Conservation (phyloP, 345 rosid genomes). For the Camelina neglecta region DNA sequence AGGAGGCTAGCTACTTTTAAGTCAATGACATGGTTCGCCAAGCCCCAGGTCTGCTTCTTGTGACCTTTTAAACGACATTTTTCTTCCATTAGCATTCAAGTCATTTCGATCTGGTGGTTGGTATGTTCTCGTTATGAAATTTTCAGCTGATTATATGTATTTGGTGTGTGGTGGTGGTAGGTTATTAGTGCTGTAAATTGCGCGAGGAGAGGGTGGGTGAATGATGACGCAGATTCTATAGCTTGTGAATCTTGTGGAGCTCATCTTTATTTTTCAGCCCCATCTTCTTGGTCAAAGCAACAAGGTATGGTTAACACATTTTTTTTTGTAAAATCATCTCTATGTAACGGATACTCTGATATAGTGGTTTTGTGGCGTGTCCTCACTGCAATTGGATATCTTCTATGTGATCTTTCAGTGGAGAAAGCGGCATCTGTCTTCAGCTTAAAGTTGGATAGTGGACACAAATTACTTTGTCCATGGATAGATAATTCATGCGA, state of each 20-base stretch:
- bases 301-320: slow-evolving; percentile 60
- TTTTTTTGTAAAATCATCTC: slow-evolving; percentile 10
- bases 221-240: slow-evolving; percentile 74
- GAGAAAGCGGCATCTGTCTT: slow-evolving; percentile 90
- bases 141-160: slow-evolving; percentile 10
- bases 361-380: neutral
- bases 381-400: slow-evolving; percentile 30
- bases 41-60: slow-evolving; percentile 69
- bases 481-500: slow-evolving; percentile 84
- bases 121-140: neutral
- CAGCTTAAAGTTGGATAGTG: slow-evolving; percentile 87
- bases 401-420: slow-evolving; percentile 53
- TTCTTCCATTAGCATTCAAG: neutral
- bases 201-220: slow-evolving; percentile 94
- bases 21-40: slow-evolving; percentile 98
- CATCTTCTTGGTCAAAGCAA: slow-evolving; percentile 80
- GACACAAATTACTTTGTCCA: slow-evolving; percentile 84
- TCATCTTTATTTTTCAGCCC: slow-evolving; percentile 77
- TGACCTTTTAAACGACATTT: neutral
- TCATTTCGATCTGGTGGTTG: neutral
- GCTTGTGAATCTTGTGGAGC: slow-evolving; percentile 94
- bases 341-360: neutral
- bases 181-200: slow-evolving; percentile 90
- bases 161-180: slow-evolving; percentile 48
- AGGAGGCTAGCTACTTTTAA: slow-evolving; percentile 82